Conservation (phyloP, 2,329 filamentous ascomycete species). For the Ceratocystis papillata region DNA sequence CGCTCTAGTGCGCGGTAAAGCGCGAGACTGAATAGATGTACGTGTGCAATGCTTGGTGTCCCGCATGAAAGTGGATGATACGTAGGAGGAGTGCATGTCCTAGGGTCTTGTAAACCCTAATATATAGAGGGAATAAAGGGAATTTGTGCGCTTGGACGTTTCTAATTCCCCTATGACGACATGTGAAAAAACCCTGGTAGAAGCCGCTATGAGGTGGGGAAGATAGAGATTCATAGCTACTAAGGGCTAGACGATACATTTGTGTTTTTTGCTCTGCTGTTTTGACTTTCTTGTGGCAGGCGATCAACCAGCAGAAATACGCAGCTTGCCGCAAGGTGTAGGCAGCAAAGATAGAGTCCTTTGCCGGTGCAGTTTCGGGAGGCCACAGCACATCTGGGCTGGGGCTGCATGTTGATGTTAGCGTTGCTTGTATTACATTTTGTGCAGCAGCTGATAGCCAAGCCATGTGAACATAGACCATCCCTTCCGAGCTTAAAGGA, state of each 20-base stretch:
- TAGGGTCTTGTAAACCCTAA: neutral
- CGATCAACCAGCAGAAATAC: neutral
- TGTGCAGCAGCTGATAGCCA: neutral
- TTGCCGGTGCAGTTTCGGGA: neutral
- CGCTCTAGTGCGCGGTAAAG: constrained; percentile 4
- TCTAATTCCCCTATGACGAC: neutral
- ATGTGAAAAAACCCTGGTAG: neutral
- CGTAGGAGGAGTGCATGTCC: neutral
- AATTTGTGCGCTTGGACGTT: neutral
- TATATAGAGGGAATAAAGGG: neutral
- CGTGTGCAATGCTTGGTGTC: neutral
- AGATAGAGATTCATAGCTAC: neutral
- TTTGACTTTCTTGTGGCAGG: neutral
- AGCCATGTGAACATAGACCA: neutral
- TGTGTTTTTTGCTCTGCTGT: neutral
- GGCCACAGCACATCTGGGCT: neutral
- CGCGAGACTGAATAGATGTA: neutral
- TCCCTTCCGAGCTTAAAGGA: too few relatives aligned
- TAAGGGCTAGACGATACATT: neutral
- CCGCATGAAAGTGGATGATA: neutral
- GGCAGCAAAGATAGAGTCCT: neutral
- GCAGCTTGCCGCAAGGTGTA: neutral
- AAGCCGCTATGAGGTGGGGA: too few relatives aligned
- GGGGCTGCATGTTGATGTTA: neutral
- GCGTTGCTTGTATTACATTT: neutral